Evolutionary conservation across 2,329 filamentous ascomycete species (phyloP).

Genomic region (Lachnellula subtilissima): DNA sequence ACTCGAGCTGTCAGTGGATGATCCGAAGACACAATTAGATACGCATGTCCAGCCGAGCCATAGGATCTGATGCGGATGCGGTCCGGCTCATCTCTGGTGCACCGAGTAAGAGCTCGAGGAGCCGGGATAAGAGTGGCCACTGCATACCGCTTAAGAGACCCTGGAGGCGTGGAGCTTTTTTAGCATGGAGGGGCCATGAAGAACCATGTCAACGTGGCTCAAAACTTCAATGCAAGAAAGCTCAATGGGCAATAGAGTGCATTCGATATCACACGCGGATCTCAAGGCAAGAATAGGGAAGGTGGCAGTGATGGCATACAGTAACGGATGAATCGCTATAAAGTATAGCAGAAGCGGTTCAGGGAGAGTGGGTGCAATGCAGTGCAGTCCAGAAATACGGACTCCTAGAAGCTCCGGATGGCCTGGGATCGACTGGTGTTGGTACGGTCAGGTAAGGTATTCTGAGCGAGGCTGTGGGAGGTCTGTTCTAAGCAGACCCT

Average conservation of each 20-base stretch:
- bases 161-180: slow-evolving; percentile 4
- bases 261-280: slow-evolving; percentile 14
- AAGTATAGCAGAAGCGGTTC: background rate
- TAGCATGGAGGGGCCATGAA: slow-evolving; percentile 11
- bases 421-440: too few relatives aligned
- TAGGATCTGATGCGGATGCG: slow-evolving; percentile 42
- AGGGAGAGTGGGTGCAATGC: background rate
- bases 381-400: background rate
- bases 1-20: slow-evolving; percentile 41
- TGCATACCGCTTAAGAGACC: slow-evolving; percentile 35
- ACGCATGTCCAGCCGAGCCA: slow-evolving; percentile 38
- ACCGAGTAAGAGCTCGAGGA: slow-evolving; percentile 24
- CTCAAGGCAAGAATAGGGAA: slow-evolving; percentile 7
- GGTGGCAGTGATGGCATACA: slow-evolving; percentile 8
- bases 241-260: slow-evolving; percentile 6
- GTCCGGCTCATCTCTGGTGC: slow-evolving; percentile 36
- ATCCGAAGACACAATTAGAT: slow-evolving; percentile 30
- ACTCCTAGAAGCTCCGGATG: background rate
- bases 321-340: slow-evolving; percentile 12
- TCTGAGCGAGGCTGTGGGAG: slow-evolving; percentile 8
- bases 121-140: slow-evolving; percentile 28
- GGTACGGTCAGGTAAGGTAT: background rate
- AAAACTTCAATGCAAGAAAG: slow-evolving; percentile 16
- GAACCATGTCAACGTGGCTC: slow-evolving; percentile 15
- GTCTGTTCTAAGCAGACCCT: background rate